A percentile compares a stretch with the other conserved stretches of the same genome.
phyloP scores from a whole-genome alignment of 2,329 filamentous ascomycete species.

The Phaeophleospora eucalypticola region DNA sequence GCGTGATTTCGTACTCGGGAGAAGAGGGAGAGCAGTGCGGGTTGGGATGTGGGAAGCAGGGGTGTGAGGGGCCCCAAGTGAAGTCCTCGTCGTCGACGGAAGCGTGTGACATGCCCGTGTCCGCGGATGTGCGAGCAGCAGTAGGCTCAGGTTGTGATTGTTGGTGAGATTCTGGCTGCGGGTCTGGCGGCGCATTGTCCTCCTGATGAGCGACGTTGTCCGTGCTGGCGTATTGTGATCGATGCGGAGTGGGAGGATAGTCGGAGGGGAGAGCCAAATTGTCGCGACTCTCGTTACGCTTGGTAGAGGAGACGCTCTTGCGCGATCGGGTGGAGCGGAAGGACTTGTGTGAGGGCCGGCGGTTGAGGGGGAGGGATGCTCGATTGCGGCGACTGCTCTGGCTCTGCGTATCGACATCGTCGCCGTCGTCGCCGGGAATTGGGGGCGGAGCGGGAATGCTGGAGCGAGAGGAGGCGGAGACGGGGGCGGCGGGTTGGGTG shows the following conservation, averaged over 20 bases:
- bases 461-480: conserved; percentile 6
- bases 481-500: conserved; percentile 17
- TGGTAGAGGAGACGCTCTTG: conserved; percentile 5
- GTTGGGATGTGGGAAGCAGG: conserved; percentile 90
- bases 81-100: conserved; percentile 45
- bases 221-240: background rate
- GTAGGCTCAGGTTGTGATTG: background rate
- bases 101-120: conserved; percentile 1
- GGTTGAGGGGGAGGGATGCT: conserved; percentile 32
- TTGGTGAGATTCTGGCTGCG: background rate
- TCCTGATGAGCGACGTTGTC: background rate
- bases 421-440: conserved; percentile 19
- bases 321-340: conserved; percentile 17
- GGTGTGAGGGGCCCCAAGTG: conserved; percentile 89
- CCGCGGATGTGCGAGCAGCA: conserved; percentile 5
- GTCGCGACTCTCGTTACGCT: conserved; percentile 1
- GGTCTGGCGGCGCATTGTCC: background rate
- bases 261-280: conserved; percentile 8
- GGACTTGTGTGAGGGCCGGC: conserved; percentile 27
- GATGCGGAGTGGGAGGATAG: conserved; percentile 5
- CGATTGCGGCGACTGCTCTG: conserved; percentile 14
- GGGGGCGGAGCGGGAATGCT: conserved; percentile 23
- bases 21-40: conserved; percentile 80
- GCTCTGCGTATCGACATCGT: conserved; percentile 12
- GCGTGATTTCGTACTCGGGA: conserved; percentile 68